A percentile compares a stretch with the other conserved stretches of the same genome.
phyloP scores from a whole-genome alignment of 768 basidiomycete species.

The Termitomyces sp. region DNA sequence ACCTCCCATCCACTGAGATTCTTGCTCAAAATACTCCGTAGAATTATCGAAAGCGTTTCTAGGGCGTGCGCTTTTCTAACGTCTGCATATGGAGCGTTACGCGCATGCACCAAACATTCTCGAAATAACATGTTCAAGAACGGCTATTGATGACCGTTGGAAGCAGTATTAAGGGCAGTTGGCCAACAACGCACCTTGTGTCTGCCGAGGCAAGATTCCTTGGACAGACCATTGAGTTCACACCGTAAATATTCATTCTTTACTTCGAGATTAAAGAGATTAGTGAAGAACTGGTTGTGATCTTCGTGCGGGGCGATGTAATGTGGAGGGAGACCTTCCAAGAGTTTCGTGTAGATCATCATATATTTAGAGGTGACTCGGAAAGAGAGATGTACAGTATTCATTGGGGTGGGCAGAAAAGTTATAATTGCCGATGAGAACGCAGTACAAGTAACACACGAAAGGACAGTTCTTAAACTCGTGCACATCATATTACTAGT shows the following conservation, averaged over 20 bases:
- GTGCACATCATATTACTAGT: background rate
- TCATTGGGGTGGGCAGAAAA: constrained; percentile 6
- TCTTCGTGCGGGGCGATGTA: constrained; percentile 40
- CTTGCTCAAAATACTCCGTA: constrained; percentile 48
- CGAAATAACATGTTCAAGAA: constrained; percentile 44
- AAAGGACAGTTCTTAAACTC: too few relatives aligned
- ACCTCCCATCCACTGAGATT: constrained; percentile 64
- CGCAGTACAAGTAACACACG: background rate
- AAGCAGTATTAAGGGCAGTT: background rate
- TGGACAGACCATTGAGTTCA: constrained; percentile 35
- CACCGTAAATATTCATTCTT: constrained; percentile 39
- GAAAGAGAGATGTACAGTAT: constrained; percentile 9
- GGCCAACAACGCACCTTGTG: constrained; percentile 41
- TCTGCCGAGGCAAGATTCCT: constrained; percentile 41
- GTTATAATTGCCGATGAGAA: background rate
- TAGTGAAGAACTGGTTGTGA: constrained; percentile 43
- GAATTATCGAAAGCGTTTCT: constrained; percentile 42
- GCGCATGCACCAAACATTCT: constrained; percentile 36
- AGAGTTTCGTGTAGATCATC: constrained; percentile 39
- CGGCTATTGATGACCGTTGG: constrained; percentile 35
- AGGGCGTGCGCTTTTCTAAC: constrained; percentile 39
- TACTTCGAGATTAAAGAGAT: constrained; percentile 45
- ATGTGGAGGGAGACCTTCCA: constrained; percentile 41
- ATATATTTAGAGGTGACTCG: constrained; percentile 41
- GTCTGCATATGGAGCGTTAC: constrained; percentile 25